Evolutionary conservation across 768 basidiomycete genomes (phyloP).

Genomic region (Trametes sanguinea): DNA sequence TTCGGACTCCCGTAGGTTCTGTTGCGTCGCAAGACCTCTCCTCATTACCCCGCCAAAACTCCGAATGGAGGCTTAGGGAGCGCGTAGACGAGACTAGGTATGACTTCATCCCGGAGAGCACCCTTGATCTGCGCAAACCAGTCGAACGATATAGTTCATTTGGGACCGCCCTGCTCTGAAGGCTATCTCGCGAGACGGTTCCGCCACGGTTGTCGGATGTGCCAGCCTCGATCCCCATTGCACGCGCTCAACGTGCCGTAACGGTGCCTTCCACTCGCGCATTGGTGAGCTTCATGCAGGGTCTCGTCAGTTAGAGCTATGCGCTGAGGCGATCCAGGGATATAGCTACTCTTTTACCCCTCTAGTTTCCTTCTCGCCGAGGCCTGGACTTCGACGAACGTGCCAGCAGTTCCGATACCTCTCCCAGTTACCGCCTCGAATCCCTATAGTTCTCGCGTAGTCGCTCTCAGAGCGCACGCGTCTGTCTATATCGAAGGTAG

Average conservation of each 20-base stretch:
- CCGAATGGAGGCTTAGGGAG: constrained; percentile 9
- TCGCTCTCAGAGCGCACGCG: background rate
- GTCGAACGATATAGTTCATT: background rate
- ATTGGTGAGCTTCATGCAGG: background rate
- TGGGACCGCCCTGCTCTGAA: constrained; percentile 5
- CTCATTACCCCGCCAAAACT: constrained; percentile 6
- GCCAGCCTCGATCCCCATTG: background rate
- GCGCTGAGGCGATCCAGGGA: too few relatives aligned
- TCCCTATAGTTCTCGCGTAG: background rate
- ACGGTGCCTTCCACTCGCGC: background rate
- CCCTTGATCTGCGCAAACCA: constrained; percentile 1
- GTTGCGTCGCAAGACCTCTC: constrained; percentile 1
- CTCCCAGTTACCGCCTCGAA: too few relatives aligned
- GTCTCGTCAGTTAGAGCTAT: too few relatives aligned
- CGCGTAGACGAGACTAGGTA: constrained; percentile 13
- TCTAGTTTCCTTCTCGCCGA: too few relatives aligned
- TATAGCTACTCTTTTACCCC: background rate
- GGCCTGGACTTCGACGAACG: too few relatives aligned
- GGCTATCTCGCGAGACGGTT: background rate
- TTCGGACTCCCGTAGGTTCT: constrained; percentile 7
- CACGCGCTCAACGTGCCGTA: constrained; percentile 10
- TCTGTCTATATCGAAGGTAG: background rate
- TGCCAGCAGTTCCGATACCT: too few relatives aligned
- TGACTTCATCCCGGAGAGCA: constrained; percentile 6
- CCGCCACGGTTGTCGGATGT: constrained; percentile 5